These are phyloP conservation scores for Blastomyces emzantsi DNA, from an alignment of 2,329 filamentous ascomycete genomes.

Conservation along the genomic window DNA sequence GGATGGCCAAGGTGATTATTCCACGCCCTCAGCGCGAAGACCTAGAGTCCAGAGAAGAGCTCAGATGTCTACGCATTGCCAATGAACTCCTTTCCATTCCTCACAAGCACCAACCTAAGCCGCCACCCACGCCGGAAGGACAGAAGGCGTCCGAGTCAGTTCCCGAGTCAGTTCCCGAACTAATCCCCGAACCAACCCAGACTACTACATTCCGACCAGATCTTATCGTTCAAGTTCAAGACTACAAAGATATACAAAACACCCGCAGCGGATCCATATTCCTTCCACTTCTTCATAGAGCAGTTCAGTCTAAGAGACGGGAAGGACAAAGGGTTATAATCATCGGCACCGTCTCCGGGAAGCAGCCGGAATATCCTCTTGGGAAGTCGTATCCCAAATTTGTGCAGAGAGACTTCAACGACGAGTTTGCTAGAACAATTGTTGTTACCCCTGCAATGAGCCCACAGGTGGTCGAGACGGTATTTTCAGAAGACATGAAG, in stretches of 20 bases:
- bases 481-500: conserved; percentile 43
- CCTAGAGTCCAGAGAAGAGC: conserved; percentile 21
- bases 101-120: conserved; percentile 11
- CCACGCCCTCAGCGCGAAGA: conserved; percentile 10
- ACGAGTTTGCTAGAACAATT: conserved; percentile 45
- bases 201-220: conserved; percentile 24
- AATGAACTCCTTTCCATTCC: conserved; percentile 28
- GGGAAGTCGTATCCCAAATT: conserved; percentile 38
- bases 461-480: conserved; percentile 29
- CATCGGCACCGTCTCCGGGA: conserved; percentile 63
- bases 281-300: conserved; percentile 58
- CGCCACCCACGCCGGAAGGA: background rate
- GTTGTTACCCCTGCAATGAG: conserved; percentile 44
- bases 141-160: conserved; percentile 10
- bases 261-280: conserved; percentile 61
- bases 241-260: conserved; percentile 68
- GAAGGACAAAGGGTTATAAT: conserved; percentile 65
- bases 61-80: conserved; percentile 28
- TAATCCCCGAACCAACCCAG: conserved; percentile 14
- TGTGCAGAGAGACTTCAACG: conserved; percentile 39
- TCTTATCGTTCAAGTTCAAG: conserved; percentile 68
- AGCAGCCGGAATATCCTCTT: conserved; percentile 42
- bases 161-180: conserved; percentile 12
- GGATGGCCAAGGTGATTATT: conserved; percentile 15
- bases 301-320: conserved; percentile 63